Evolutionary conservation across 106 monocot genomes (phyloP), one percentile per base, ranked within the genome.

Genomic region (Acorus gramineus): DNA sequence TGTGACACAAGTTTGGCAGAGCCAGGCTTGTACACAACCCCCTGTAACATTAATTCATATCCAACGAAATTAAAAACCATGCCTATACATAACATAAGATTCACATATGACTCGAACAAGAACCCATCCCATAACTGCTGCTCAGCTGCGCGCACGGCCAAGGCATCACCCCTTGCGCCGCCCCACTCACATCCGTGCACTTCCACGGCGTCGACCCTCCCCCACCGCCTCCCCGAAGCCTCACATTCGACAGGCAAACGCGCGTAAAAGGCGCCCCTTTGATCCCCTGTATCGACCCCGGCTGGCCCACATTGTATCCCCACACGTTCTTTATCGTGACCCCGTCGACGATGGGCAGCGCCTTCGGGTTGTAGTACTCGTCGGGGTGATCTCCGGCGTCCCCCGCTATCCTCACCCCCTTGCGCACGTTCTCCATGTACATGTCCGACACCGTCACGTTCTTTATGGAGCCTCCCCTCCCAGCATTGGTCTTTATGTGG

Each of bases 191-290:
- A 28, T 28, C 28, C 1, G 28, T 28, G 28, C 28, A 28, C 28
- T 28, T 28, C 28, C 28, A 28, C 28, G 28, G 28, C 28, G 28
- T 28, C 28, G 28, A 28, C 28, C 28, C 28, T 28, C 28, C 28
- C 28, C 28, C 46, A 5, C 59, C 53, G 0, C 47, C 64, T 7
- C 61, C 49, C n/a, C 42, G 46, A 28, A 85, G 60, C 78, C 69
- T 85, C 0, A 85, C 74, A 65, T 85, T 78, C 4, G 67, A 64
- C 9, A 85, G 65, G 49, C 85, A 85, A 42, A 81, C 68, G 61
- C 64, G 67, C 8, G 67, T 74, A 55, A 74, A 74, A 14, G 74
- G 74, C 46, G 60, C 13, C 43, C 45, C 42, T 67, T 62, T 74
- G 66, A 74, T 74, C 3, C 74, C 74, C 44, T 44, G 10, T 11